A percentile compares a stretch with the other conserved stretches of the same genome.
Evolutionary conservation across 345 rosid species (phyloP).

Genomic region (Lepidium didymum): DNA sequence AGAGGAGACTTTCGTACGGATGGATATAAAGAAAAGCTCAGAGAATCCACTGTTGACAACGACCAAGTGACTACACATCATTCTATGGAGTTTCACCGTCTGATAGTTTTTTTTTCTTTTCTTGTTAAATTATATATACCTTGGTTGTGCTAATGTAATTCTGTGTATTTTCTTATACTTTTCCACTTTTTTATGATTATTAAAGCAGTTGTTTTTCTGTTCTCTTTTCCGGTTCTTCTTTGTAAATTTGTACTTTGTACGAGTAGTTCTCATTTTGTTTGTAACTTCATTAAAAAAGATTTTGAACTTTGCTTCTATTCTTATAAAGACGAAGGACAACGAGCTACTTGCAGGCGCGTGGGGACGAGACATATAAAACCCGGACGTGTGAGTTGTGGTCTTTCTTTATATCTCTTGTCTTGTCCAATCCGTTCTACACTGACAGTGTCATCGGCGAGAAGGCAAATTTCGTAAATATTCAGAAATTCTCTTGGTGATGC

Average conservation of each 20-base stretch:
- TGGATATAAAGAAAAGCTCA: background rate
- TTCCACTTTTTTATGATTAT: background rate
- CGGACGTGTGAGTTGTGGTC: too few relatives aligned
- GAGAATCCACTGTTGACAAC: constrained; percentile 15
- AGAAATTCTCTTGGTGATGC: too few relatives aligned
- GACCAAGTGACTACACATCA: background rate
- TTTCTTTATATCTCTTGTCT: too few relatives aligned
- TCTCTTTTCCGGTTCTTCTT: background rate
- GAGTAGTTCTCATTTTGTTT: background rate
- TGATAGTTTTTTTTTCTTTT: background rate
- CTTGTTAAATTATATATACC: background rate
- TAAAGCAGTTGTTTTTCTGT: background rate
- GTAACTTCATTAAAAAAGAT: background rate
- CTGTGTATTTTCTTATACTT: background rate
- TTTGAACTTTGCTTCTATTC: background rate
- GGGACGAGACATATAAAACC: too few relatives aligned
- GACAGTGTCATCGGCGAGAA: too few relatives aligned
- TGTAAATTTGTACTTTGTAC: constrained; percentile 25
- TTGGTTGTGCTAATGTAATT: constrained; percentile 16
- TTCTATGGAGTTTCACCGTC: background rate
- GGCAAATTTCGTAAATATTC: too few relatives aligned
- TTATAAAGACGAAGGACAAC: background rate
- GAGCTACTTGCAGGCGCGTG: too few relatives aligned
- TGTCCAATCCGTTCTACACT: too few relatives aligned
- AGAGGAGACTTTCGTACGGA: background rate